Base-by-base conservation (phyloP, 1,139 yeast genomes). In the Geotrichum siamense region DNA sequence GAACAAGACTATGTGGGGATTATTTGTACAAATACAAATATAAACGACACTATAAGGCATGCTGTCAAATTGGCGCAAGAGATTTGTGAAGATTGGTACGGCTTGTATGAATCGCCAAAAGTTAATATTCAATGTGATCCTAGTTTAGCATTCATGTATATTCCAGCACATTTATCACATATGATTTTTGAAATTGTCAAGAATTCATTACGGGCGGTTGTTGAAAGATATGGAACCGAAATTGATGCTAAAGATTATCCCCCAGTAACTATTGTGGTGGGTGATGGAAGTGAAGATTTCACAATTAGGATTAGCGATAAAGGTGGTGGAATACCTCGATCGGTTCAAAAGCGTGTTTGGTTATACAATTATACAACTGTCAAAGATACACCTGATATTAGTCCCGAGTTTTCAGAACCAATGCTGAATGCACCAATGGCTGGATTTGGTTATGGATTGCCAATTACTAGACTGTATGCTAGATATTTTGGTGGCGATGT, bases 111-210 rank as follows among this genome's bases (percentile, higher is more conserved):
- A 53, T 85, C 89, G 1, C 94, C 94, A 1, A 73, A 79, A 52
- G 85, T 84, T 26, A 78, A 78, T 55, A 67, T 84, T 39, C 78
- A 80, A 52, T 82, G 89, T 44, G 81, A 84, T 1, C 72, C 73
- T 22, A 78, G 79, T 38, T 74, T 82, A 54, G 74, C 72, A 51
- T 83, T 83, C 62, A 81, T 83, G 84, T 84, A 84, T 56, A 93
- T 84, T n/a, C 94, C 94, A 1, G 93, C 93, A 3, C 94, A 84
- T 62, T 71, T 84, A 59, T 79, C 82, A 54, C 94, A 84, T 59
- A 83, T 84, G 86, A 63, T 84, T 13, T 85, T 82, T 61, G 94
- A 84, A 64, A 80, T 86, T 1, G 70, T 83, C 59, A 84, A 84
- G 58, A 84, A 84, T 63, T 81, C 91, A n/a, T 67, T 84, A 38